Base-by-base conservation (phyloP, 1,284 basidiomycete genomes). In the Moesziomyces antarcticus region DNA sequence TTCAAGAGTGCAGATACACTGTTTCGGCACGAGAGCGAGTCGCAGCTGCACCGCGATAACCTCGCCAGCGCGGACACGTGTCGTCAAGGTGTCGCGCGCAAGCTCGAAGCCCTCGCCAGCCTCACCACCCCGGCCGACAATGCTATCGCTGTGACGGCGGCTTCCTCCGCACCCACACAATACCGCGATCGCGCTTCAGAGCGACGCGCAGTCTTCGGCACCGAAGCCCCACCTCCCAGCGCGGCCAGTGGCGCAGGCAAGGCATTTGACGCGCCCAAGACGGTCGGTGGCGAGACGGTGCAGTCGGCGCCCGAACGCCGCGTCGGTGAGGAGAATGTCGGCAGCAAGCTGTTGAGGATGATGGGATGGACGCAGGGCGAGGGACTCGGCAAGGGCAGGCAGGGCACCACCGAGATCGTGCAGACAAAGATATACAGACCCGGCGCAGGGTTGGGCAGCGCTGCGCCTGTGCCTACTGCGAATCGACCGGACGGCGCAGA, bases 131-230 rank as follows among this genome's bases (percentile, higher is more conserved):
- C 43, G 14, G 27, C 11, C 21, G 37, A 20, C 14, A 25, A 20
- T 16, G 18, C 7, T 24, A 56, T 30, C 6, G 6, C 35, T 8
- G 8, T 9, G 30, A 9, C 30, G 8, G 42, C 11, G 46, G 14
- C n/a, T 21, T 6, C 1, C 37, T n/a, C 5, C 42, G 11, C 43
- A 52, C 30, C 30, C 2, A 10, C 30, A 2, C 7, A 47, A 8
- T 75, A 75, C 35, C 54, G 69, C 43, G 73, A 75, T 43, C 61
- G 73, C 24, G 73, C 73, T 20, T 69, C 64, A 20, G 73, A 75
- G 42, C 65, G 73, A 18, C 46, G 73, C 60, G 69, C 73, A 16
- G 65, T 75, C 2, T 75, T 75, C 40, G 73, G 73, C 13, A 48
- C 73, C n/a, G 62, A 75, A 7, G 51, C 48, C 0, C 44, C 65